These are phyloP conservation scores for Trypanosoma lewisi DNA, from an alignment of 208 protist species.

Conservation along the genomic window DNA sequence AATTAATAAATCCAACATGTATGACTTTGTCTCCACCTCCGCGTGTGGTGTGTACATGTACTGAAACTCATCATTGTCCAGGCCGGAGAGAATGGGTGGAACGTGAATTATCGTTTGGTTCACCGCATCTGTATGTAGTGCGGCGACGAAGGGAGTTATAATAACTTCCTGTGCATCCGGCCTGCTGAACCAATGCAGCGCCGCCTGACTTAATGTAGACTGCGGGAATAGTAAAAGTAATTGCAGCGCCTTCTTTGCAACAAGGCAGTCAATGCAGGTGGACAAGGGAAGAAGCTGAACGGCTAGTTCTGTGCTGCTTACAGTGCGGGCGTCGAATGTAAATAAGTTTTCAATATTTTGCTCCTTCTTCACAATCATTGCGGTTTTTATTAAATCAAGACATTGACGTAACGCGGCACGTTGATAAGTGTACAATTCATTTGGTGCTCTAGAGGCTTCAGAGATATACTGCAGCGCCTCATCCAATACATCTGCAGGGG, in stretches of 20 bases:
- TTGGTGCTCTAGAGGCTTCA: conserved; percentile 36
- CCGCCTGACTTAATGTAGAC: conserved; percentile 49
- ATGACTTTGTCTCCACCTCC: conserved; percentile 48
- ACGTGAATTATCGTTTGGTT: conserved; percentile 37
- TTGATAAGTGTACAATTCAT: conserved; percentile 62
- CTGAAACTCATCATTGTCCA: conserved; percentile 54
- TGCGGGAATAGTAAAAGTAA: conserved; percentile 57
- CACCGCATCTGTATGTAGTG: conserved; percentile 19
- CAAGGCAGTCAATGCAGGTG: conserved; percentile 45
- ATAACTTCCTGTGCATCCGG: conserved; percentile 30
- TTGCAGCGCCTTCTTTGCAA: conserved; percentile 58
- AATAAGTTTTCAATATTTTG: conserved; percentile 53
- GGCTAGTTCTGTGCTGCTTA: conserved; percentile 56
- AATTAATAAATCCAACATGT: conserved; percentile 84
- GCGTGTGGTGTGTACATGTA: conserved; percentile 18
- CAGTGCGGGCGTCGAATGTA: conserved; percentile 73
- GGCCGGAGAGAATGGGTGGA: conserved; percentile 60
- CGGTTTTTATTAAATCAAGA: conserved; percentile 55
- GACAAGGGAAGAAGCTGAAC: conserved; percentile 49
- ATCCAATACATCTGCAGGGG: conserved; percentile 72
- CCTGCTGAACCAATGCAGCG: conserved; percentile 47
- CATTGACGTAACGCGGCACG: conserved; percentile 73
- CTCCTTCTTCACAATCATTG: conserved; percentile 48
- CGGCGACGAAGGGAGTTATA: conserved; percentile 35
- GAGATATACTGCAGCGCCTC: conserved; percentile 55